Percentiles rank a stretch among this genome's conserved stretches.
Evolutionary conservation across 1,139 yeast genomes (phyloP).

Genomic region (Hemisphaericaspora xylofermentans): DNA sequence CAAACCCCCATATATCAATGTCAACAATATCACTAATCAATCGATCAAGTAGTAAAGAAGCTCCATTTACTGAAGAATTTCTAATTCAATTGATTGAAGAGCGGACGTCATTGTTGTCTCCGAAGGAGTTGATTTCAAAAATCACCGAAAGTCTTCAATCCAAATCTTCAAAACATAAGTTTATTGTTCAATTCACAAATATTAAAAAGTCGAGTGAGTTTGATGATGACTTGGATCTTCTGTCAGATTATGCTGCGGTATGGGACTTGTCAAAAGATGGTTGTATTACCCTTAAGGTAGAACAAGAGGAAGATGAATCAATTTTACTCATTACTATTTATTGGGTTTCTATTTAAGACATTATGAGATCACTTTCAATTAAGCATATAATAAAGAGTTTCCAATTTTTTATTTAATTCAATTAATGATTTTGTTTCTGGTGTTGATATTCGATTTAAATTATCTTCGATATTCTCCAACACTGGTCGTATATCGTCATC

Average conservation of each 20-base stretch:
- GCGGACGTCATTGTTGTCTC: constrained; percentile 2
- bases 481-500: constrained; percentile 26
- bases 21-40: constrained; percentile 6
- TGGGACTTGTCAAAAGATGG: constrained; percentile 46
- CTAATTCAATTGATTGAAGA: constrained; percentile 11
- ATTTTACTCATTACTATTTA: constrained; percentile 26
- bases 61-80: constrained; percentile 14
- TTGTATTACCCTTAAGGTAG: constrained; percentile 24
- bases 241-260: constrained; percentile 33
- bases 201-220: constrained; percentile 16
- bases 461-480: constrained; percentile 19
- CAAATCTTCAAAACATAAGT: constrained; percentile 41
- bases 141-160: constrained; percentile 20
- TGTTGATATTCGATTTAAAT: constrained; percentile 18
- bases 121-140: constrained; percentile 9
- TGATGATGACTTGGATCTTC: constrained; percentile 19
- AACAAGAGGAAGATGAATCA: constrained; percentile 6
- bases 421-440: constrained; percentile 20
- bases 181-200: constrained; percentile 29
- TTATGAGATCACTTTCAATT: constrained; percentile 17
- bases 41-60: constrained; percentile 10
- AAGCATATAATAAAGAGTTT: constrained; percentile 25
- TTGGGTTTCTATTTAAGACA: constrained; percentile 27
- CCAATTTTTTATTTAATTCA: constrained; percentile 28
- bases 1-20: not conserved